Evolutionary conservation across 345 rosid species (phyloP).

Genomic region (Linum trigynum): DNA sequence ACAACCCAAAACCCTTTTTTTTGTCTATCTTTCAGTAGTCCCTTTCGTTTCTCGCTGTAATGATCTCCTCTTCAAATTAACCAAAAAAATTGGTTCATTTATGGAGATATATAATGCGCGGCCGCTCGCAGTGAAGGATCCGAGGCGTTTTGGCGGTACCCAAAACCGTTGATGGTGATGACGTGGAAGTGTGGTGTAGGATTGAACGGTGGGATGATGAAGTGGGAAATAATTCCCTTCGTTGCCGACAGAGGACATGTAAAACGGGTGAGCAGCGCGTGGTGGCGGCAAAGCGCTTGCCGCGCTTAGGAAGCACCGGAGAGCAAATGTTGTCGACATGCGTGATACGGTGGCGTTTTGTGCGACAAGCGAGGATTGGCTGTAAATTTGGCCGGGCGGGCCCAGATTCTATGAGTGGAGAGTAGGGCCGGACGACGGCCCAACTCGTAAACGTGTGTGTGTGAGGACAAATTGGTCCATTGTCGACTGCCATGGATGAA

Average conservation of each 20-base stretch:
- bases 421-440: neutral
- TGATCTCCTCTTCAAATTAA: no score
- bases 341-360: conserved; percentile 15
- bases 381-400: no score
- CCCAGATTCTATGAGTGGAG: no score
- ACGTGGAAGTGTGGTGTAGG: neutral
- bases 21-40: no score
- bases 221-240: conserved; percentile 8
- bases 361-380: neutral
- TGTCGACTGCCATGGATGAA: no score
- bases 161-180: conserved; percentile 20
- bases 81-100: no score
- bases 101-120: no score
- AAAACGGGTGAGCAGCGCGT: conserved; percentile 18
- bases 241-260: conserved; percentile 35
- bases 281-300: no score
- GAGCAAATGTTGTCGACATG: conserved; percentile 10
- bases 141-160: neutral
- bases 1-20: no score
- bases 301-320: conserved; percentile 12
- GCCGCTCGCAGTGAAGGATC: neutral
- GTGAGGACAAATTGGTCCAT: no score
- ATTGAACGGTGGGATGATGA: conserved; percentile 28
- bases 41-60: no score
- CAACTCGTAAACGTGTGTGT: no score